These are phyloP conservation scores for Blattamonas nauphoetae DNA, from an alignment of 78 protist genomes.

Conservation along the genomic window DNA sequence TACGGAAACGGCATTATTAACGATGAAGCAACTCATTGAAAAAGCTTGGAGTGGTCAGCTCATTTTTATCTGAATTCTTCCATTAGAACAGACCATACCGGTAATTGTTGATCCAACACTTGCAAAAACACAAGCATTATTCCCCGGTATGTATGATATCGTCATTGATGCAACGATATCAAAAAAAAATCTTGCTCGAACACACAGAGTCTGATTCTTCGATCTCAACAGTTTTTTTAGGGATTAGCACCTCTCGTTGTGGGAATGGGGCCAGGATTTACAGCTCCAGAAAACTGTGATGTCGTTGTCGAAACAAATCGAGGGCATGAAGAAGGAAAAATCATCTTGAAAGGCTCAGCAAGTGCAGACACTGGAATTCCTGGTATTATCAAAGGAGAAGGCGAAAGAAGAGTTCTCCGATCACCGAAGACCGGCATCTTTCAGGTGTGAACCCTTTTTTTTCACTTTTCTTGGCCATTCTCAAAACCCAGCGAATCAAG, in stretches of 20 bases:
- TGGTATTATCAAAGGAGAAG: slow-evolving; percentile 9
- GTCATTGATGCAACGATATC: slow-evolving; percentile 25
- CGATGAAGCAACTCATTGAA: neutral
- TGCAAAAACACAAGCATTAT: neutral
- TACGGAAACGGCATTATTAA: neutral
- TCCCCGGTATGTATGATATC: neutral
- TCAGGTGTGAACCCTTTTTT: too few relatives aligned
- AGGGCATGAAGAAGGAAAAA: slow-evolving; percentile 24
- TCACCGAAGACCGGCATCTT: slow-evolving; percentile 10
- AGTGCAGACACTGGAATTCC: slow-evolving; percentile 24
- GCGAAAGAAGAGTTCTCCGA: slow-evolving; percentile 7
- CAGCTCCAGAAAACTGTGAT: slow-evolving; percentile 5
- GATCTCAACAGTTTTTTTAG: neutral
- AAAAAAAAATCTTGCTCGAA: neutral
- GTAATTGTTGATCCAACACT: neutral
- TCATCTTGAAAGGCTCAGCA: slow-evolving; percentile 12
- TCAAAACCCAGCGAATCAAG: neutral
- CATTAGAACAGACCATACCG: neutral
- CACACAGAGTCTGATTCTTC: neutral
- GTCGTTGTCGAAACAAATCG: slow-evolving; percentile 23
- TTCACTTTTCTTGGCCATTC: too few relatives aligned
- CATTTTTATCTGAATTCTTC: neutral
- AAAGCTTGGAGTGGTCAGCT: neutral
- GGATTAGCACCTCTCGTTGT: slow-evolving; percentile 14
- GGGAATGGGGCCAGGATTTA: slow-evolving; percentile 30